Evolutionary conservation across 768 basidiomycete species (phyloP), one percentile per base, ranked within the genome.

Genomic region (Phanerochaete sordida): DNA sequence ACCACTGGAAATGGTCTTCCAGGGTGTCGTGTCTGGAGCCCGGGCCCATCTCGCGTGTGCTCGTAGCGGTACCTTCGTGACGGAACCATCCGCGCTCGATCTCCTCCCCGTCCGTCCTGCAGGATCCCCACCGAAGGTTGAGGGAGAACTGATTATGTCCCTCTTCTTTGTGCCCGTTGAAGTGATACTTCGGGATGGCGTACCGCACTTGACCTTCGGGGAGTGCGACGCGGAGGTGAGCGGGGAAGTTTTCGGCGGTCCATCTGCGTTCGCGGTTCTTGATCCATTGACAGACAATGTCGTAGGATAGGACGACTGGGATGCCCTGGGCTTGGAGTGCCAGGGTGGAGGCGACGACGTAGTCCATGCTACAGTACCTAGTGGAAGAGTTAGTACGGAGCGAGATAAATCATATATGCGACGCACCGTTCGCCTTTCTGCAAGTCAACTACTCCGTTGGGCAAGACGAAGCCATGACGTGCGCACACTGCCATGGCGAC

Each of bases 111-210:
- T 75, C 74, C 1, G 66, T 69, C 2, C 68, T 66, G 11, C 72
- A 74, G 27, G 66, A 64, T 4, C 74, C 69, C 1, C 57, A 35
- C 15, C 61, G 54, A 49, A 69, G 71, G 24, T 72, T 74, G 15
- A 80, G 62, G 1, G 68, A 74, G 48, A 65, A 78, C 1, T 56
- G 55, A 16, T 54, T 58, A 7, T 73, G 72, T 50, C 77, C 77
- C 3, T 60, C 24, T 0, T 64, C 30, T 0, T 66, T 63, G 47
- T 81, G 79, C 0, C 65, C 73, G 2, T 68, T 65, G 16, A 78
- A 66, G 26, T 81, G 79, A 56, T 76, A 77, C 43, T 74, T 73
- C 0, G 76, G 79, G 2, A 80, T 61, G 2, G 72, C 44, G 11
- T 52, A 71, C 8, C 47, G 53, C 6, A 63, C 37, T 23, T 39